phyloP scores from a whole-genome alignment of 2,329 filamentous ascomycete genomes.

The Pseudogymnoascus sp. region DNA sequence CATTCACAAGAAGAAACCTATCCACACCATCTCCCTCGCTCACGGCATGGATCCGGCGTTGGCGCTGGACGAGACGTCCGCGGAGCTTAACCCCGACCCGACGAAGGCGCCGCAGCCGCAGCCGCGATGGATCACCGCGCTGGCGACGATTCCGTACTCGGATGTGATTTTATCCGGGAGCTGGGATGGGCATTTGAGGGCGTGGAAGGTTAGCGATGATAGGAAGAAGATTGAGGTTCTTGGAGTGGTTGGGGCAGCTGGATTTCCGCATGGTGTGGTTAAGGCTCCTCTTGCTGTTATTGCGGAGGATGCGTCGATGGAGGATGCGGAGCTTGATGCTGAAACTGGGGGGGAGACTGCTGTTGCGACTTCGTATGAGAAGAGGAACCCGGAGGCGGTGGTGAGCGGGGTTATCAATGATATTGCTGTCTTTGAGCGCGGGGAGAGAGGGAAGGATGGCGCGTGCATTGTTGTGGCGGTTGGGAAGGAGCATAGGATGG shows the following conservation, averaged over 20 bases:
- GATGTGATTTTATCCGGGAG: constrained; percentile 86
- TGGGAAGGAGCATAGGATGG: constrained; percentile 78
- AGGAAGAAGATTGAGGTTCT: constrained; percentile 69
- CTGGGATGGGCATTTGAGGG: constrained; percentile 84
- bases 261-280: constrained; percentile 29
- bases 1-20: constrained; percentile 86
- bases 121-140: constrained; percentile 84
- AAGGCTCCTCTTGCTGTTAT: constrained; percentile 5
- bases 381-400: constrained; percentile 18
- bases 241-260: constrained; percentile 49
- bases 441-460: constrained; percentile 67
- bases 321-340: neutral
- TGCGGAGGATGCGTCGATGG: constrained; percentile 1
- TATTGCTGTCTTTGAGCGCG: constrained; percentile 78
- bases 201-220: constrained; percentile 79
- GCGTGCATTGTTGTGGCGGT: constrained; percentile 80
- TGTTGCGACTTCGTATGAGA: neutral
- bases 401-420: constrained; percentile 74
- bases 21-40: constrained; percentile 70
- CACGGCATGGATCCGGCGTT: constrained; percentile 77
- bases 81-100: constrained; percentile 58
- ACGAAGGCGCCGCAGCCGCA: constrained; percentile 56
- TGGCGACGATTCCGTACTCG: constrained; percentile 80
- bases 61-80: constrained; percentile 60
- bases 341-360: neutral